Evolutionary conservation across 805 yeast species (phyloP).

Genomic region (Suhomyces xylopsoci): DNA sequence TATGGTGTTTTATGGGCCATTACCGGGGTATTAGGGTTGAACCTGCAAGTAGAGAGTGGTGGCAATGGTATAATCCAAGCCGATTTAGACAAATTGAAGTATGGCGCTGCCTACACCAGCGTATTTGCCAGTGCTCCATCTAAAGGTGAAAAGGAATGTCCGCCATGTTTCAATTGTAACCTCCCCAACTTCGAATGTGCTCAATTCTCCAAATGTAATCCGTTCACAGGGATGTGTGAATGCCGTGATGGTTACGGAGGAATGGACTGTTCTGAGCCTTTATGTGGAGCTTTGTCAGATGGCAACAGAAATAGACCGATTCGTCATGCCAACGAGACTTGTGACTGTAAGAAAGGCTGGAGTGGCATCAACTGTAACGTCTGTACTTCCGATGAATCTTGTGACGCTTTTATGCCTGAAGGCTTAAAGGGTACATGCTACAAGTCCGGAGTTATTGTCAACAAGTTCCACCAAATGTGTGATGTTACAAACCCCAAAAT

Average conservation of each 20-base stretch:
- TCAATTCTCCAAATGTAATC: conserved; percentile 86
- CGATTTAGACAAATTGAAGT: background rate
- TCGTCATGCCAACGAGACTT: conserved; percentile 50
- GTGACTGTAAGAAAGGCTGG: conserved; percentile 88
- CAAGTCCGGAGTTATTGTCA: conserved; percentile 76
- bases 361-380: conserved; percentile 89
- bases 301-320: conserved; percentile 63
- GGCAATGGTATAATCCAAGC: background rate
- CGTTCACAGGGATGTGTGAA: conserved; percentile 85
- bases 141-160: conserved; percentile 49
- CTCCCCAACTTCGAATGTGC: conserved; percentile 85
- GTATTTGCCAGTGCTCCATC: background rate
- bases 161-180: conserved; percentile 94
- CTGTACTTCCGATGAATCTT: conserved; percentile 69
- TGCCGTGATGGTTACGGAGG: conserved; percentile 95
- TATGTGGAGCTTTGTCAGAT: conserved; percentile 76
- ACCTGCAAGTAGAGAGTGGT: background rate
- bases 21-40: background rate
- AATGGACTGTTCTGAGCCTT: conserved; percentile 81
- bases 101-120: background rate
- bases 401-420: conserved; percentile 86
- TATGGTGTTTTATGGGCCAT: background rate
- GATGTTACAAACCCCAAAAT: conserved; percentile 90
- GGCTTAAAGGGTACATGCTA: conserved; percentile 86
- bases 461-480: conserved; percentile 84